Conservation (phyloP, 306 rosid species). For the Citrullus colocynthis region DNA sequence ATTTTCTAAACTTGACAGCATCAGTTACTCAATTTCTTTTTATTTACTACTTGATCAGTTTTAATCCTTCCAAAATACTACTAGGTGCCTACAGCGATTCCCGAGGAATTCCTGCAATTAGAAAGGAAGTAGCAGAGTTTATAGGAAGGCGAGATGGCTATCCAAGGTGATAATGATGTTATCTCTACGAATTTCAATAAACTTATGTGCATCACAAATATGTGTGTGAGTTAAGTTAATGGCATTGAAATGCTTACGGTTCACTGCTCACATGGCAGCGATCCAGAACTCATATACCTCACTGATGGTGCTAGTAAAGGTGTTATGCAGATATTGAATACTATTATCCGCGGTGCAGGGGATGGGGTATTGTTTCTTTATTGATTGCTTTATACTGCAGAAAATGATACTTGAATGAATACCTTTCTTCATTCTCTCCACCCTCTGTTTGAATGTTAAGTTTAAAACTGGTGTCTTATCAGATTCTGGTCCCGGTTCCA, state of each 20-base stretch:
- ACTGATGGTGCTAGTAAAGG: constrained; percentile 99
- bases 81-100: constrained; percentile 98
- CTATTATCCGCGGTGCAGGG: constrained; percentile 58
- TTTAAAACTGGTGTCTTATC: constrained; percentile 11
- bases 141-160: constrained; percentile 88
- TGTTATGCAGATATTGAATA: constrained; percentile 87
- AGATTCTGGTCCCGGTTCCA: constrained; percentile 99
- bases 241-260: background rate
- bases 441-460: constrained; percentile 5
- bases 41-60: background rate
- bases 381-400: background rate
- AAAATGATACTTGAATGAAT: background rate
- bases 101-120: constrained; percentile 79
- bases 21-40: background rate
- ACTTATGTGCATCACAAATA: background rate
- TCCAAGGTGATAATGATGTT: constrained; percentile 55
- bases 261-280: constrained; percentile 41
- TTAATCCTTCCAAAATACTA: background rate
- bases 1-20: background rate
- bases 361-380: constrained; percentile 72
- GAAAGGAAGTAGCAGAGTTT: constrained; percentile 95
- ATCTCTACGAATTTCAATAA: background rate
- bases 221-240: background rate
- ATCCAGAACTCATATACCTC: constrained; percentile 88
- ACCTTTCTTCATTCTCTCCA: background rate